Conservation (phyloP, 345 rosid species). For the Linum lewisii region DNA sequence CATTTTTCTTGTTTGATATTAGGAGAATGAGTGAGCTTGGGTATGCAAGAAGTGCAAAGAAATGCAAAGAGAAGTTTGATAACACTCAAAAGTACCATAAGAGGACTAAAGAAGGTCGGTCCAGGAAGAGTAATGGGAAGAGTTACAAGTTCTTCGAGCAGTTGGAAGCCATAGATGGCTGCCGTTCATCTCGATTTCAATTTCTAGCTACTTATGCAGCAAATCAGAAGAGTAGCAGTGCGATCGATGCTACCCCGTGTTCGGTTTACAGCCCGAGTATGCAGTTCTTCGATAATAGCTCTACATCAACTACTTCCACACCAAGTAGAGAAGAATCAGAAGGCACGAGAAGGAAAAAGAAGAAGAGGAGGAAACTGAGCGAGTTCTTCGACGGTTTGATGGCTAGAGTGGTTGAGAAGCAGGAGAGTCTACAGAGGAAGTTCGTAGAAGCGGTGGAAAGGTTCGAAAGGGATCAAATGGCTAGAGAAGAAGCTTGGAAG, state of each 20-base stretch:
- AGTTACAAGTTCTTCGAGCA: constrained; percentile 23
- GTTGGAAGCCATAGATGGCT: constrained; percentile 21
- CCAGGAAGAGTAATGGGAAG: constrained; percentile 19
- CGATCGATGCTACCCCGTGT: constrained; percentile 5
- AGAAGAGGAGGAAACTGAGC: constrained; percentile 15
- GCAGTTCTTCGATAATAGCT: constrained; percentile 14
- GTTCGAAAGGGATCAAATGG: constrained; percentile 21
- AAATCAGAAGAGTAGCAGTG: background rate
- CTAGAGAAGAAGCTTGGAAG: constrained; percentile 27
- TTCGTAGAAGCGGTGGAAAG: constrained; percentile 21
- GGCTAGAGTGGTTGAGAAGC: constrained; percentile 21
- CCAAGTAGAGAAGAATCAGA: constrained; percentile 24
- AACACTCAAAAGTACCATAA: constrained; percentile 25
- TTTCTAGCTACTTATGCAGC: constrained; percentile 12
- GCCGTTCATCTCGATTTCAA: background rate
- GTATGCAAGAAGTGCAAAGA: constrained; percentile 24
- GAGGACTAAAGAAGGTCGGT: constrained; percentile 25
- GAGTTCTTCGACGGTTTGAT: constrained; percentile 20
- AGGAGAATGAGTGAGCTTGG: constrained; percentile 25
- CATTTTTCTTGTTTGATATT: no score
- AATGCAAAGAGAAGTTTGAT: constrained; percentile 30
- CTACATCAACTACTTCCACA: constrained; percentile 16
- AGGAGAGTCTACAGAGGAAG: constrained; percentile 22
- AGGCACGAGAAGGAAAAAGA: constrained; percentile 16
- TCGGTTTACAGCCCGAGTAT: constrained; percentile 9